phyloP scores from a whole-genome alignment of 805 yeast species.

The Candida anglica region DNA sequence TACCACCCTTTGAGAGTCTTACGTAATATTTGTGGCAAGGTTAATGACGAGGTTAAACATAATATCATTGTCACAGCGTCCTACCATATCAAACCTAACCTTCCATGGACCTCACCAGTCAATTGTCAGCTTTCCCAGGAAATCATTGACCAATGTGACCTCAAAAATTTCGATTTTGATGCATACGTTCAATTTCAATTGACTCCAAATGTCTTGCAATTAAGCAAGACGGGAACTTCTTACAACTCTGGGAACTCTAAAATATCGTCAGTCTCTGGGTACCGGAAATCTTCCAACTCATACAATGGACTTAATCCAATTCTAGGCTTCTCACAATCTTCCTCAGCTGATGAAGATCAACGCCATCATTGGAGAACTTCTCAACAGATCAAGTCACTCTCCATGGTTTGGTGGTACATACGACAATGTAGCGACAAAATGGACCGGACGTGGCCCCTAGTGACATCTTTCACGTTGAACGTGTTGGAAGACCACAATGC shows the following conservation, averaged over 20 bases:
- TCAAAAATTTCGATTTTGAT: no score
- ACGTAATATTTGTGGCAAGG: no score
- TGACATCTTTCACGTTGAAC: slow-evolving; percentile 30
- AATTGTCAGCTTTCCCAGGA: slow-evolving; percentile 11
- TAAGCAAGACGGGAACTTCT: no score
- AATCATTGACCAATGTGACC: no score
- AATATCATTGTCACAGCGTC: no score
- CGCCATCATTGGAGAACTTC: slow-evolving; percentile 25
- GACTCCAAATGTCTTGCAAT: no score
- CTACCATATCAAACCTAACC: slow-evolving; percentile 24
- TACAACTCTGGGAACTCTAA: no score
- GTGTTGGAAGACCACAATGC: slow-evolving; percentile 32
- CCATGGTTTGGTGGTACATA: slow-evolving; percentile 26
- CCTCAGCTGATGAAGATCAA: slow-evolving; percentile 15
- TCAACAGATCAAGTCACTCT: slow-evolving; percentile 15
- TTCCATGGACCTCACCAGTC: slow-evolving; percentile 22
- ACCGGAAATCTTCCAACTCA: background rate
- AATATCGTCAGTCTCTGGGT: background rate
- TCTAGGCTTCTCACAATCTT: slow-evolving; percentile 10
- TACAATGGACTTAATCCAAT: slow-evolving; percentile 10
- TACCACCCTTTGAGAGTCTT: no score
- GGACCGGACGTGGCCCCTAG: no score
- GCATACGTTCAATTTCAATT: no score
- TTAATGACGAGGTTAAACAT: no score
- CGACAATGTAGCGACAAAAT: no score